phyloP scores from a whole-genome alignment of 306 rosid genomes.

The Erythrophleum fordii region DNA sequence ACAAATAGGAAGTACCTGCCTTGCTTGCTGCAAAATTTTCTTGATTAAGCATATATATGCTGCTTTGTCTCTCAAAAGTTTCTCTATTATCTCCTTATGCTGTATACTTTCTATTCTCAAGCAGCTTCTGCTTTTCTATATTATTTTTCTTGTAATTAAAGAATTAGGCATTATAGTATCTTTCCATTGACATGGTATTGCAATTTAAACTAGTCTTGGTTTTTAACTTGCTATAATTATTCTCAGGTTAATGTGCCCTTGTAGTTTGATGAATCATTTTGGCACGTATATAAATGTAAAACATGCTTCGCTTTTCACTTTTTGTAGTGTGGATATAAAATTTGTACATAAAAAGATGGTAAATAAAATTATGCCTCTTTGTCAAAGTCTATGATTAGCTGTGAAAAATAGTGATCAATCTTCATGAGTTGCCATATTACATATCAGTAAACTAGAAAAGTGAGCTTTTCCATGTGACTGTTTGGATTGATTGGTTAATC shows the following conservation, averaged over 20 bases:
- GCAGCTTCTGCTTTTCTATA: neutral
- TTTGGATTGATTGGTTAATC: constrained; percentile 29
- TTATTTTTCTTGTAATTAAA: neutral
- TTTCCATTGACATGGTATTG: neutral
- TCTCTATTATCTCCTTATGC: neutral
- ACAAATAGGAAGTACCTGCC: neutral
- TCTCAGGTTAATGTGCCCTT: neutral
- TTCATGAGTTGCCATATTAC: too few relatives aligned
- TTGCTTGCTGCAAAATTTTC: too few relatives aligned
- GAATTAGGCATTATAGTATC: neutral
- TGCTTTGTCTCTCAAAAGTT: neutral
- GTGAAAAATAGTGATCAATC: constrained; percentile 1
- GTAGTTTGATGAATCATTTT: neutral
- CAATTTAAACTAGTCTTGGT: neutral
- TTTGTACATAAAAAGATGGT: too few relatives aligned
- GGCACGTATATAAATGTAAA: neutral
- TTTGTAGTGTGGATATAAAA: constrained; percentile 18
- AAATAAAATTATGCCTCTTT: too few relatives aligned
- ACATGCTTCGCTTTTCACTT: neutral
- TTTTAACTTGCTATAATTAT: neutral
- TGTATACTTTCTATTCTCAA: neutral
- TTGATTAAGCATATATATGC: neutral
- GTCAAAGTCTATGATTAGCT: too few relatives aligned
- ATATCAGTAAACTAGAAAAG: neutral
- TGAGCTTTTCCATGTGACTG: neutral